Evolutionary conservation across 2,329 filamentous ascomycete species (phyloP), one percentile per base, ranked within the genome.

Genomic region (Colletotrichum scovillei): DNA sequence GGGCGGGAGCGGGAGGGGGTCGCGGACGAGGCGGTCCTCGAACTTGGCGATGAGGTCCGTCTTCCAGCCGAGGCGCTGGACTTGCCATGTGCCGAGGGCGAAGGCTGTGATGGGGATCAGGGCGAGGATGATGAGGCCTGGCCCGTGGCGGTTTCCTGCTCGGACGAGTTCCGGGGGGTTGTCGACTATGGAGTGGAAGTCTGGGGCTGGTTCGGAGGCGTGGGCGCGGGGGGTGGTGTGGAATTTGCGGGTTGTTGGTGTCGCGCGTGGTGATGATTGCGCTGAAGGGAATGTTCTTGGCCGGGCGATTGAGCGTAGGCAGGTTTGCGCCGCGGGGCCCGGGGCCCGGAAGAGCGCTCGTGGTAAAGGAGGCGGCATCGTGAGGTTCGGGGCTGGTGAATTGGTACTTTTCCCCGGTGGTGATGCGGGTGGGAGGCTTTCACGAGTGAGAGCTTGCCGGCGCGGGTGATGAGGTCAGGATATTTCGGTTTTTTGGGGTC

Each of bases 81-180:
- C 94, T 82, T 99, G 97, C 97, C 97, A 99, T 75, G 94, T 94
- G 35, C 97, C 97, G 19, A 99, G 91, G 67, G 88, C 86, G 82
- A 99, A 98, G 12, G 97, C 95, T 1, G 95, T 98, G 73, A 98
- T 84, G 62, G 97, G 97, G 78, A 99, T 98, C 65, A 97, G 84
- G 53, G 94, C 94, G 12, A 98, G 89, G 74, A 98, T 87, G 46
- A 97, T 91, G 11, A 98, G 88, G 0, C 95, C 95, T 0, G 92
- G 92, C 1, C 94, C 94, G 86, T 98, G 95, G 49, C 84, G 86
- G 77, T 90, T 89, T 63, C 93, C 92, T 1, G 91, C 86, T 58
- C 95, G 93, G 49, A 98, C 92, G 42, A 98, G 90, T 76, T 90
- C 89, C 0, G 95, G 91, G 1, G 96, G 95, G 73, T 94, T 92